Conservation (phyloP, 192 early-diverging fungal genomes). For the Rhizophagus sp. region DNA sequence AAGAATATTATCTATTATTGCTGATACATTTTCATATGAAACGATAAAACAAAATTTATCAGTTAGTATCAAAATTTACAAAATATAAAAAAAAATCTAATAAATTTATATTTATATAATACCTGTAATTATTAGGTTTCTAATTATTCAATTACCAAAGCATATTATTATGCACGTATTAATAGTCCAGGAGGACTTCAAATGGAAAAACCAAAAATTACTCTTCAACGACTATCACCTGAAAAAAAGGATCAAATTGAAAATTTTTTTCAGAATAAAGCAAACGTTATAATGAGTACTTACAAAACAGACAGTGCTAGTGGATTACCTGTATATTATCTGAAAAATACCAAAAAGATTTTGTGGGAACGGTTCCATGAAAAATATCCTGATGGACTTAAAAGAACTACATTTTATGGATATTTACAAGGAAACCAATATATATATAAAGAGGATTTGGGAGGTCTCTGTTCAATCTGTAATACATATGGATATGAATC, state of each 20-base stretch:
- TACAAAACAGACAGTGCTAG: conserved; percentile 1
- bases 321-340: conserved; percentile 3
- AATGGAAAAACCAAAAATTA: too few species aligned
- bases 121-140: too few species aligned
- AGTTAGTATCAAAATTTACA: too few species aligned
- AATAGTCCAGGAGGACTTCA: too few species aligned
- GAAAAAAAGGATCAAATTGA: neutral
- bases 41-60: too few species aligned
- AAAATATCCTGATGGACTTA: neutral
- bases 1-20: too few species aligned
- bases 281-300: conserved; percentile 5
- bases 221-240: too few species aligned
- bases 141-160: too few species aligned
- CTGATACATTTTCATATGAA: too few species aligned
- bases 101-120: too few species aligned
- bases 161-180: too few species aligned
- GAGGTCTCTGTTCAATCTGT: neutral
- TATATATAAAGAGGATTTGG: neutral
- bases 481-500: conserved; percentile 4
- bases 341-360: conserved; percentile 2
- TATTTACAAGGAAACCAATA: neutral
- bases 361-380: neutral
- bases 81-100: too few species aligned
- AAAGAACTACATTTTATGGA: neutral
- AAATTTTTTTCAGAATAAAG: conserved; percentile 8